Percentiles rank a stretch among this genome's conserved stretches.
Evolutionary conservation across 441 rosid species (phyloP).

Genomic region (Erysimum pusillum): DNA sequence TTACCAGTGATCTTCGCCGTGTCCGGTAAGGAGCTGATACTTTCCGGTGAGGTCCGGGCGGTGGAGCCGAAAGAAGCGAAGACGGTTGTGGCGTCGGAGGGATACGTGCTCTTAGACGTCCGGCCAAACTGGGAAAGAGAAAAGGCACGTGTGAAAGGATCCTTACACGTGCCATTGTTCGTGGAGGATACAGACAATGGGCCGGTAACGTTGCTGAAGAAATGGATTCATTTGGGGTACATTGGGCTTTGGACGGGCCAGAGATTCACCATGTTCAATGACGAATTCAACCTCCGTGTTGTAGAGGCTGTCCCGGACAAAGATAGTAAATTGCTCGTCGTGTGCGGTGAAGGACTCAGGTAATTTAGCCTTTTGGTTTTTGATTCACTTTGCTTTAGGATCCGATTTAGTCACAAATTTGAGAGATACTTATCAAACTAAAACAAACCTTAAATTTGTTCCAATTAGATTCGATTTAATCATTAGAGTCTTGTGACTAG

Average conservation of each 20-base stretch:
- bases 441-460: neutral
- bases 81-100: slow-evolving; percentile 58
- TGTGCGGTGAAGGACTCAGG: slow-evolving; percentile 97
- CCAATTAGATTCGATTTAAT: neutral
- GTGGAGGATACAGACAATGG: slow-evolving; percentile 73
- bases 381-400: neutral
- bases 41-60: slow-evolving; percentile 68
- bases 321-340: slow-evolving; percentile 72
- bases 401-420: neutral
- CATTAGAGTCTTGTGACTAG: slow-evolving; percentile 3
- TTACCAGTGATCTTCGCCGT: slow-evolving; percentile 45
- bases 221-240: slow-evolving; percentile 95
- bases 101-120: slow-evolving; percentile 78
- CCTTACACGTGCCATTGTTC: slow-evolving; percentile 83
- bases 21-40: slow-evolving; percentile 59
- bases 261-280: slow-evolving; percentile 73
- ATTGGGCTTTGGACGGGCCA: slow-evolving; percentile 97
- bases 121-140: slow-evolving; percentile 75
- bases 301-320: slow-evolving; percentile 67
- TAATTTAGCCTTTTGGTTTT: slow-evolving; percentile 37
- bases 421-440: neutral
- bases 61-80: slow-evolving; percentile 72
- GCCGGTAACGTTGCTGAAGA: slow-evolving; percentile 79
- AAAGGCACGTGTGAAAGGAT: slow-evolving; percentile 79
- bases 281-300: slow-evolving; percentile 63